Evolutionary conservation across 768 basidiomycete species (phyloP).

Genomic region (Amanita thiersii): DNA sequence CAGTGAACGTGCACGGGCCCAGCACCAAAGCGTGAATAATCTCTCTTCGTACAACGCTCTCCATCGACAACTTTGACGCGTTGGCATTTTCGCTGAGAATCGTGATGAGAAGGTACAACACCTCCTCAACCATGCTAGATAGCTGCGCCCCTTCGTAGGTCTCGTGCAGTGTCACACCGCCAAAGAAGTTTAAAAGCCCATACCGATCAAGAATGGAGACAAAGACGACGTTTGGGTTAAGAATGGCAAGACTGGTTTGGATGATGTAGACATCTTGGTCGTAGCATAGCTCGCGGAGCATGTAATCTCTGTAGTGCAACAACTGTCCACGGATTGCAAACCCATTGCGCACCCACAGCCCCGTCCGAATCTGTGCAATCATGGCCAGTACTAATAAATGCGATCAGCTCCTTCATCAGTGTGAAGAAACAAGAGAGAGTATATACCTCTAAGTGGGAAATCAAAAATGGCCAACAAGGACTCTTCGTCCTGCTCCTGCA

Average conservation of each 20-base stretch:
- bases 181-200: constrained; percentile 73
- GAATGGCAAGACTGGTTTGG: constrained; percentile 72
- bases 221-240: constrained; percentile 73
- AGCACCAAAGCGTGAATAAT: constrained; percentile 87
- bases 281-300: constrained; percentile 91
- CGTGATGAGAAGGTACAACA: constrained; percentile 80
- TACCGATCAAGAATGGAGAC: constrained; percentile 89
- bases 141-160: constrained; percentile 45
- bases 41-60: constrained; percentile 66
- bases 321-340: constrained; percentile 92
- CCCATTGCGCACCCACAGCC: constrained; percentile 97
- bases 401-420: constrained; percentile 4
- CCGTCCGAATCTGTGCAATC: constrained; percentile 92
- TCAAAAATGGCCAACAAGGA: constrained; percentile 51
- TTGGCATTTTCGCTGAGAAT: constrained; percentile 78
- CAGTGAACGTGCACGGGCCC: constrained; percentile 83
- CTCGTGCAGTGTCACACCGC: constrained; percentile 26
- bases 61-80: constrained; percentile 59
- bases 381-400: constrained; percentile 63
- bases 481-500: constrained; percentile 54
- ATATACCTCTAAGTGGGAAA: constrained; percentile 1
- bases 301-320: constrained; percentile 93
- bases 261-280: constrained; percentile 91
- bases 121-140: constrained; percentile 85
- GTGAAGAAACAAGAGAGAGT: background rate